Evolutionary conservation across 2,329 filamentous ascomycete species (phyloP).

Genomic region (Metarhizium rileyi): DNA sequence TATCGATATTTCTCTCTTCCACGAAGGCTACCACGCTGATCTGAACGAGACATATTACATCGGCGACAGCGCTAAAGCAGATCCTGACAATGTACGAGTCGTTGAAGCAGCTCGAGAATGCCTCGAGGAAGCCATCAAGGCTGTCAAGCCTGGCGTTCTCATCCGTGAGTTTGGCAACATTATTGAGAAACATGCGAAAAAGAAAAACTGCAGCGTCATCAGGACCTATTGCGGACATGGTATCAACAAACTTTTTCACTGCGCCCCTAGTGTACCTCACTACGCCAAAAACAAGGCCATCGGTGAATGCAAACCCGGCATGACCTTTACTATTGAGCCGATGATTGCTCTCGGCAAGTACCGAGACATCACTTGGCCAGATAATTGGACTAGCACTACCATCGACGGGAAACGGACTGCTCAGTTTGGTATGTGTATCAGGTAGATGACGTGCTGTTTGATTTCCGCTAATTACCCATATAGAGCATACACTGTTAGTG

Average conservation of each 20-base stretch:
- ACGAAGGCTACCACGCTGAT: constrained; percentile 91
- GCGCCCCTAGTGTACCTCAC: constrained; percentile 87
- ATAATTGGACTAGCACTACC: constrained; percentile 96
- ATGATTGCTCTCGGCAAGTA: constrained; percentile 94
- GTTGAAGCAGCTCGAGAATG: constrained; percentile 86
- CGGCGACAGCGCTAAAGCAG: constrained; percentile 72
- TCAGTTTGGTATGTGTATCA: constrained; percentile 68
- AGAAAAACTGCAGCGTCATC: constrained; percentile 77
- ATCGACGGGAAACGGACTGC: constrained; percentile 82
- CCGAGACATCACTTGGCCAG: constrained; percentile 91
- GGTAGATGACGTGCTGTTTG: background rate
- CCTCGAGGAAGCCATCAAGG: constrained; percentile 79
- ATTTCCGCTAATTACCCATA: background rate
- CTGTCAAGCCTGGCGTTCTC: constrained; percentile 85
- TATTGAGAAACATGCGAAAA: constrained; percentile 92
- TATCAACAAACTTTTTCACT: constrained; percentile 89
- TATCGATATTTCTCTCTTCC: constrained; percentile 90
- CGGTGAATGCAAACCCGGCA: constrained; percentile 85
- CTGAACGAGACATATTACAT: constrained; percentile 99
- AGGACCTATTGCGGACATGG: constrained; percentile 95
- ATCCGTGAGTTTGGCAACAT: constrained; percentile 90
- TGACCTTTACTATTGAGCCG: constrained; percentile 98
- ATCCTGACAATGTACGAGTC: constrained; percentile 80
- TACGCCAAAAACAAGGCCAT: constrained; percentile 98
- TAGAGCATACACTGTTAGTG: constrained; percentile 74